A percentile compares a stretch with the other conserved stretches of the same genome.
These are phyloP conservation scores for Croton setiger DNA, from an alignment of 441 rosid species.

Conservation along the genomic window DNA sequence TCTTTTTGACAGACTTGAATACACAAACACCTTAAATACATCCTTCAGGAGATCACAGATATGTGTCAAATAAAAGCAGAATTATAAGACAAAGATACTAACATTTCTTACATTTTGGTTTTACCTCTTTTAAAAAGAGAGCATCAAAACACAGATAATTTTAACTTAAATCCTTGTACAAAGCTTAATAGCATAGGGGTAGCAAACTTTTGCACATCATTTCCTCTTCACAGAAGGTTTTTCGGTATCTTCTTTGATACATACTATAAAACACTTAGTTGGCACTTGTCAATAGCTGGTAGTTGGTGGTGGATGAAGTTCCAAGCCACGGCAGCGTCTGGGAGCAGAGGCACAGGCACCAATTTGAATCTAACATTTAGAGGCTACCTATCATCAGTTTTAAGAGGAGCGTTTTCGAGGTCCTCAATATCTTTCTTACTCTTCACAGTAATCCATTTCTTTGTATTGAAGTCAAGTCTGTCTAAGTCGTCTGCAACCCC, in stretches of 20 bases:
- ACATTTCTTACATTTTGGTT: background rate
- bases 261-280: background rate
- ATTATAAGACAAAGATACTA: too few relatives aligned
- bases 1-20: too few relatives aligned
- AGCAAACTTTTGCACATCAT: constrained; percentile 3
- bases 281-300: background rate
- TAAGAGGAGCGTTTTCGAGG: constrained; percentile 53
- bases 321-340: background rate
- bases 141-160: background rate
- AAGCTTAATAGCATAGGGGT: background rate
- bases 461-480: constrained; percentile 49
- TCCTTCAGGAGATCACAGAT: too few relatives aligned
- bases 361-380: background rate
- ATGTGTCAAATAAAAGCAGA: background rate
- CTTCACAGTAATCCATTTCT: constrained; percentile 44
- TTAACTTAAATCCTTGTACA: background rate
- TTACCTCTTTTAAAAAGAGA: background rate
- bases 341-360: background rate
- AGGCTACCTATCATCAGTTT: constrained; percentile 30
- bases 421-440: constrained; percentile 64
- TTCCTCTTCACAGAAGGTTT: background rate
- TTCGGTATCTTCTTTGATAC: background rate
- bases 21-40: too few relatives aligned
- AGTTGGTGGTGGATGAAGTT: background rate
- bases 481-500: constrained; percentile 66